Base-by-base conservation (phyloP, 768 basidiomycete genomes). In the Sistotremastrum niveocremeum region DNA sequence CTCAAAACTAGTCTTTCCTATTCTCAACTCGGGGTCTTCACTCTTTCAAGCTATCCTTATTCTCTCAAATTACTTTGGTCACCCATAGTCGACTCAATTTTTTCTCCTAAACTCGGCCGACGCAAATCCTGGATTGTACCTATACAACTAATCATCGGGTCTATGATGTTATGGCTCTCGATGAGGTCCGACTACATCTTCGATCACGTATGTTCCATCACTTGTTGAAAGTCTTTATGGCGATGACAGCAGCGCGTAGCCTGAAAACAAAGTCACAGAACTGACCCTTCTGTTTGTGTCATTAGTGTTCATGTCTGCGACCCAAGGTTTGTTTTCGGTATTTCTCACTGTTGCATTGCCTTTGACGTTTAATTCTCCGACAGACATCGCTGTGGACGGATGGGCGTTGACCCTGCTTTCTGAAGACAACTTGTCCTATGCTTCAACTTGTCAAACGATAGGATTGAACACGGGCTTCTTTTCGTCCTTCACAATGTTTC, bases 71-170 rank as follows among this genome's bases (percentile, higher is more conserved):
- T 99, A 50, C 62, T 98, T 52, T 98, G 94, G 93, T 94, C 90
- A 5, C 95, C 95, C 44, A 83, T 99, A 50, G 89, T 99, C 46
- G 95, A 99, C 58, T 86, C 94, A 2, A 68, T 84, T 52, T 99
- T 84, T 62, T 69, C 83, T 56, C 65, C 77, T 35, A 81, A 77
- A 37, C 53, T 93, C 51, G 95, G 95, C n/a, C 81, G 95, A 42
- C 73, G 95, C 52, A 99, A 97, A 63, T 91, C 88, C 50, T 99
- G 95, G 95, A 98, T 99, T 54, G 82, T 98, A 51, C 95, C 95
- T 39, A 95, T 99, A 73, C 95, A 99, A 61, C 60, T 81, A 33
- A 77, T 90, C 52, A 84, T 97, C 42, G 95, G 90, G 37, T 69
- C 74, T 37, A 65, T 90, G 49, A 86, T 88, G 84, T 56, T 86